Conservation (phyloP, 1,284 basidiomycete genomes). For the Moesziomyces globuligerus region DNA sequence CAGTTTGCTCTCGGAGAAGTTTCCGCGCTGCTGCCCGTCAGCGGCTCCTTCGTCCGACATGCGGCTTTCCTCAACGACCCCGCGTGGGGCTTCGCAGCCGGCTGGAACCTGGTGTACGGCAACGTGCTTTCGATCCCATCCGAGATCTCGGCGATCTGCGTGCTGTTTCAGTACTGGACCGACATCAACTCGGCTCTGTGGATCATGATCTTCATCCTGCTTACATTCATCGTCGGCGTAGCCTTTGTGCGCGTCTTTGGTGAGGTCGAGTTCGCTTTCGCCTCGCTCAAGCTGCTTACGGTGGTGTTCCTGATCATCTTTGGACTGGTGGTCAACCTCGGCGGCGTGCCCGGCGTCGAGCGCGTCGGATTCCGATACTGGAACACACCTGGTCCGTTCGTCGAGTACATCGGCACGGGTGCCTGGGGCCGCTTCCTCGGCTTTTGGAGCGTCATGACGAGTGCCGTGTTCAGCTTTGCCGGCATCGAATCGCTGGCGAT, state of each 20-base stretch:
- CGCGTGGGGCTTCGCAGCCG: conserved; percentile 73
- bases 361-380: conserved; percentile 59
- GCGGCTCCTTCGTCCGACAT: conserved; percentile 80
- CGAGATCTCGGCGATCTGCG: conserved; percentile 72
- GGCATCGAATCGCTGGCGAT: conserved; percentile 74
- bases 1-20: conserved; percentile 53
- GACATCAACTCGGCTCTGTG: conserved; percentile 47
- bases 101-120: conserved; percentile 74
- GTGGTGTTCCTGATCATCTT: conserved; percentile 53
- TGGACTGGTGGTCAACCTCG: conserved; percentile 48
- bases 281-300: conserved; percentile 33
- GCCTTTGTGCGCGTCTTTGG: conserved; percentile 76
- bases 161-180: conserved; percentile 53
- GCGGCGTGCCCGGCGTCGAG: conserved; percentile 45
- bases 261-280: conserved; percentile 71
- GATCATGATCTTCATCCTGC: conserved; percentile 71
- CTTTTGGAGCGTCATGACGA: conserved; percentile 58
- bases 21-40: conserved; percentile 71
- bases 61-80: conserved; percentile 82
- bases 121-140: conserved; percentile 75
- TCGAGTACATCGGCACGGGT: conserved; percentile 69
- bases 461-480: conserved; percentile 83
- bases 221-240: conserved; percentile 51
- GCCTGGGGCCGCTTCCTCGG: conserved; percentile 71
- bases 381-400: conserved; percentile 69